Conservation (phyloP, 169 alveolate species). For the Amoebophrya sp. region DNA sequence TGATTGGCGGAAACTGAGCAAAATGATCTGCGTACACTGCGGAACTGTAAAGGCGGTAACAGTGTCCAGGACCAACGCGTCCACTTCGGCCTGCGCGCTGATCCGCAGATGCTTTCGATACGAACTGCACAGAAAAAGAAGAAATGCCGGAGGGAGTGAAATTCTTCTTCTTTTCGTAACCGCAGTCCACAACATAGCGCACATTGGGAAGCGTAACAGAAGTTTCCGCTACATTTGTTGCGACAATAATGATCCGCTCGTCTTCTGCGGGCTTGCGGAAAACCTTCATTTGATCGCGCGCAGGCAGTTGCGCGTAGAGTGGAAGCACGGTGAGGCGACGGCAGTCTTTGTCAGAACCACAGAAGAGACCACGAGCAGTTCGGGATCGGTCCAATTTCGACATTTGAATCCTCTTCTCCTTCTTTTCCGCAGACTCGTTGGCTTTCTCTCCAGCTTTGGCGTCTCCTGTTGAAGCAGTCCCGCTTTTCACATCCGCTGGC, state of each 20-base stretch:
- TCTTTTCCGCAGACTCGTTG: background rate
- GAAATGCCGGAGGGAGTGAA: conserved; percentile 63
- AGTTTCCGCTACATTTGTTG: conserved; percentile 99
- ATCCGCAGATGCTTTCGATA: conserved; percentile 81
- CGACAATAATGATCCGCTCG: conserved; percentile 85
- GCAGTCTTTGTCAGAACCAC: conserved; percentile 6
- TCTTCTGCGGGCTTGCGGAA: conserved; percentile 72
- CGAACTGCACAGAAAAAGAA: conserved; percentile 75
- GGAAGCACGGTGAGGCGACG: conserved; percentile 45
- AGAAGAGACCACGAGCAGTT: conserved; percentile 32
- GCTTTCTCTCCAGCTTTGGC: background rate
- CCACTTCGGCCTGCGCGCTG: conserved; percentile 99
- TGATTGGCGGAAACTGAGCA: conserved; percentile 69
- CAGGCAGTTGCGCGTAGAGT: conserved; percentile 52
- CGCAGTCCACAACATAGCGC: conserved; percentile 88
- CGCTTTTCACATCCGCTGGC: conserved; percentile 5
- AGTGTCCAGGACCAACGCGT: conserved; percentile 95
- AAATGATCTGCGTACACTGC: conserved; percentile 58
- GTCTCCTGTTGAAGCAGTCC: no score
- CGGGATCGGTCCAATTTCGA: background rate
- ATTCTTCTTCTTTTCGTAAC: conserved; percentile 76
- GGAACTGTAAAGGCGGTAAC: conserved; percentile 84
- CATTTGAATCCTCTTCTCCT: background rate
- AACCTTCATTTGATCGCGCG: conserved; percentile 57
- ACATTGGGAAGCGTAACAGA: conserved; percentile 96